These are phyloP conservation scores for Kodamaea kaohsiungensis DNA, from an alignment of 805 yeast species.

Conservation along the genomic window DNA sequence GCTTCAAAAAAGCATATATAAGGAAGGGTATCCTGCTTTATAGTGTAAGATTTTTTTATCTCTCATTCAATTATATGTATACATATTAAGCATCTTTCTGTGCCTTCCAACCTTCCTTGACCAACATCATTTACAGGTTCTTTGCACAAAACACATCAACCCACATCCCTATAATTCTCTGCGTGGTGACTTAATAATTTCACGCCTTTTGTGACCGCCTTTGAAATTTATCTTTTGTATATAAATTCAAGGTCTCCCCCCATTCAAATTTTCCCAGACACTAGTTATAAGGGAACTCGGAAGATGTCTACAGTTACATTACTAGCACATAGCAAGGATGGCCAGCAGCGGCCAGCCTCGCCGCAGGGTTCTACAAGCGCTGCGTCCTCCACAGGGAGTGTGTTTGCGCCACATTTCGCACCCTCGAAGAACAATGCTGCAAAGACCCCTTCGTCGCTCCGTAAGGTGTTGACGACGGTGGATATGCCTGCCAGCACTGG, in stretches of 20 bases:
- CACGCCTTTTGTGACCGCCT: neutral
- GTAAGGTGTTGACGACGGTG: neutral
- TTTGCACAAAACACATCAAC: neutral
- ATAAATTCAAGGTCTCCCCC: neutral
- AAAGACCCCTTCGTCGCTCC: conserved; percentile 1
- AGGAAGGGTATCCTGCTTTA: neutral
- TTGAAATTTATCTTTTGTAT: neutral
- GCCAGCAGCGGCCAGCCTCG: neutral
- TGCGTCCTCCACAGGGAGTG: neutral
- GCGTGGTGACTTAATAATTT: neutral
- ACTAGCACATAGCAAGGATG: neutral
- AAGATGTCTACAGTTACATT: neutral
- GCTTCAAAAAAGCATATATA: neutral
- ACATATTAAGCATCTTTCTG: neutral
- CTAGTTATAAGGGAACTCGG: neutral
- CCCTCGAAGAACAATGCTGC: conserved; percentile 1
- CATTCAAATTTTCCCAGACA: neutral
- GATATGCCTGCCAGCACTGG: neutral
- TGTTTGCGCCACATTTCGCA: neutral
- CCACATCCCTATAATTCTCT: neutral
- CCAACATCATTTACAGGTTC: neutral
- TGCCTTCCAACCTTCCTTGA: too few relatives aligned
- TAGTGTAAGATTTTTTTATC: neutral
- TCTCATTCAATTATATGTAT: neutral
- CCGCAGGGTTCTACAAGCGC: neutral